Evolutionary conservation across 257 asterid genomes (phyloP), one percentile per base, ranked within the genome.

Genomic region (Echites panduratus): DNA sequence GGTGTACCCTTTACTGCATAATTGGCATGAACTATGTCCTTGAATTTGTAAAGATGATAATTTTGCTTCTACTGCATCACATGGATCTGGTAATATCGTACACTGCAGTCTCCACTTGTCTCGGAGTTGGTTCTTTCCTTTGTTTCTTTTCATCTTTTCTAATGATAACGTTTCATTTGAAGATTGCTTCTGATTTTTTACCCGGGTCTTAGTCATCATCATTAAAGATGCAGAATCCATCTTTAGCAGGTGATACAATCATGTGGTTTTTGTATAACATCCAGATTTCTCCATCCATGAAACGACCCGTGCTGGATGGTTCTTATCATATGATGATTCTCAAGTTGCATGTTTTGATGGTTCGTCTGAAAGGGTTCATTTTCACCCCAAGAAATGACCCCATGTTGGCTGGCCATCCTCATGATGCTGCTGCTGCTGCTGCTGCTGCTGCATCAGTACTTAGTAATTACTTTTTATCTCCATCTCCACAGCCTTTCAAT

Each of bases 301-400:
- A 70, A 61, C 20, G 14, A 59, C 48, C 75, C 79, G 49, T 62
- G 49, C 70, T 70, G 43, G 20, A 44, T 40, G 12, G 45, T 27
- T 57, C 29, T 5, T 4, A 24, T 45, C 47, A 22, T 9, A 11
- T 69, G 59, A 50, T 48, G 41, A n/a, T 47, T 47, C 11, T 70
- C 79, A 62, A 26, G 4, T 54, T 45, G 57, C 58, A 9, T 53
- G 58, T 62, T 41, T 52, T 49, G 14, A 24, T 43, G 67, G 35
- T 41, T 41, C 20, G 4, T 24, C 67, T 26, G 24, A 29, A 38
- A 62, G 12, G 14, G 14, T 27, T 14, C 47, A 41, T 35, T 48
- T 64, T 62, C 63, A 13, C 26, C 44, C 24, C 22, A 8, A 16
- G 68, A 27, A 29, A 59, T 0, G 43, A 27, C 66, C 41, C 65